Base-by-base conservation (phyloP, 305 asterid species). In the Rubia tinctorum region DNA sequence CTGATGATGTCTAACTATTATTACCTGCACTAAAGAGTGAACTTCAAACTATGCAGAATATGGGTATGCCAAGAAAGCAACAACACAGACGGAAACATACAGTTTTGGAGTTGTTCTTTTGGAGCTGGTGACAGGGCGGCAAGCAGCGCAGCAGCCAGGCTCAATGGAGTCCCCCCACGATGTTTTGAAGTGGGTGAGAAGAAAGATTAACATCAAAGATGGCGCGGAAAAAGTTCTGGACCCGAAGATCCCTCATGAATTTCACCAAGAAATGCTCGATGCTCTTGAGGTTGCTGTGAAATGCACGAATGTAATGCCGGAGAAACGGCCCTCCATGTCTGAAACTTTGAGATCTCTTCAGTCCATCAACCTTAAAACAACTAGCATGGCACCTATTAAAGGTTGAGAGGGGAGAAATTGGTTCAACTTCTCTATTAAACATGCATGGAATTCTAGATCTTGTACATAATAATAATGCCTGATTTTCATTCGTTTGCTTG, bases 111-210 rank as follows among this genome's bases (percentile, higher is more conserved):
- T 92, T 9, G 73, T 92, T 68, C 81, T 92, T 72, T 79, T 92
- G 23, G 97, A 92, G 86, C 88, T 92, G 25, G 65, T 92, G 74
- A 90, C 96, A n/a, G 98, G 98, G 12, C 78, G 86, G 51, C 79
- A 53, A 70, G 91, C 98, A 14, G 93, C 25, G 25, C 65, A 86
- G 76, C 66, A 62, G 58, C 76, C 55, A 0, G 84, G 79, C 63
- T 53, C 84, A 3, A 81, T 73, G 55, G 80, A 73, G 59, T 76
- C 80, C 20, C 74, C 81, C 20, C 70, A 84, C 43, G 91, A 92
- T 73, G 90, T 92, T 13, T 93, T 92, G 55, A 86, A 82, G 76
- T 92, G 89, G 92, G 97, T 92, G 43, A 82, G 97, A 71, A 88
- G 96, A 80, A 92, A 92, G 79, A 80, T 92, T 49, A 89, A 91